Conservation (phyloP, 139 green algal species). For the Chlorella vulgaris region DNA sequence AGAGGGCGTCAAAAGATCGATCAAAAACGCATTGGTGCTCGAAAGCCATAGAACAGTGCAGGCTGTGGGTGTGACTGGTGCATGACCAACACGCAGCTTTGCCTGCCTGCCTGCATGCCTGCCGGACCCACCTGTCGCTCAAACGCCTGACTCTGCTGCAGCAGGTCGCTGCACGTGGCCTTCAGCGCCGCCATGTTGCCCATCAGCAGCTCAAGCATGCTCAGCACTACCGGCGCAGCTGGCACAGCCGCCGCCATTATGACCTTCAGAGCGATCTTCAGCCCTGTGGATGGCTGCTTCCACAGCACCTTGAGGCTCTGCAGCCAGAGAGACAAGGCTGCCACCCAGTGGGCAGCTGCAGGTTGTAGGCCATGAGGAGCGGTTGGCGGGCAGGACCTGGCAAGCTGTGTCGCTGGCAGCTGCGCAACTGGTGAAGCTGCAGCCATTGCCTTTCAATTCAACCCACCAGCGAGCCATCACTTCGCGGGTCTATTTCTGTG, state of each 20-base stretch:
- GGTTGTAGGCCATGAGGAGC: no score
- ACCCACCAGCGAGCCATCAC: not conserved
- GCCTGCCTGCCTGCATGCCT: no score
- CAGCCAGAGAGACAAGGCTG: not conserved
- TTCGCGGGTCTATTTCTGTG: not conserved
- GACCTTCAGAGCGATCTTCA: not conserved
- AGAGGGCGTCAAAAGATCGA: not conserved
- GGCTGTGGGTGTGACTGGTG: no score
- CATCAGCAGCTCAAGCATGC: conserved; percentile 22
- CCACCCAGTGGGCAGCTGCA: not conserved
- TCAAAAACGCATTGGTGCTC: no score
- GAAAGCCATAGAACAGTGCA: no score
- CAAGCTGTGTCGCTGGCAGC: no score
- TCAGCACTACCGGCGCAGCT: not conserved
- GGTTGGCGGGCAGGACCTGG: no score
- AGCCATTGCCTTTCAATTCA: no score
- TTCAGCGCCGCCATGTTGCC: conserved; percentile 10
- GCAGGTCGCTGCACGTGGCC: no score
- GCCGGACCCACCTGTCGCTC: conserved; percentile 6
- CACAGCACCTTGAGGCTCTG: not conserved
- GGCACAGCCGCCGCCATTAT: not conserved
- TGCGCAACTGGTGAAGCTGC: no score
- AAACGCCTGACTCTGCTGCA: not conserved
- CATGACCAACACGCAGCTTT: no score
- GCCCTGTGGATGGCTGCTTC: not conserved